Percentiles rank a stretch among this genome's conserved stretches.
Conservation (phyloP, 371 early-diverging fungal species). For the Mucor indicus region DNA sequence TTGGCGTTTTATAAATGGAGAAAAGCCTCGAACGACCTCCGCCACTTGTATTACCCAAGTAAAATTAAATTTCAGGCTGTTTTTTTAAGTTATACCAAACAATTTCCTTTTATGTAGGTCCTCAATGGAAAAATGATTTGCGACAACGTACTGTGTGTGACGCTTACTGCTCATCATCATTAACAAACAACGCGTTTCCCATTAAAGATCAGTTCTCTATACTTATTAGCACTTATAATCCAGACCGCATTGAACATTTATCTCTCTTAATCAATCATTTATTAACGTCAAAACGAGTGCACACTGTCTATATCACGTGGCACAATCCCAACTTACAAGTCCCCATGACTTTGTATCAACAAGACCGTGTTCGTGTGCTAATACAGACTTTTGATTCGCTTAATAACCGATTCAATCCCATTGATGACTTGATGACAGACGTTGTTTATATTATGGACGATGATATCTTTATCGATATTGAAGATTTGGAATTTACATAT, state of each 20-base stretch:
- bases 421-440: constrained; percentile 24
- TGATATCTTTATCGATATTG: constrained; percentile 32
- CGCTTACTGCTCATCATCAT: neutral
- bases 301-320: constrained; percentile 49
- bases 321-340: constrained; percentile 39
- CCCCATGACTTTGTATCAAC: constrained; percentile 16
- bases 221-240: constrained; percentile 46
- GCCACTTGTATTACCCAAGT: constrained; percentile 4
- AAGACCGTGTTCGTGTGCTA: constrained; percentile 24
- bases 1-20: constrained; percentile 34
- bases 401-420: constrained; percentile 46
- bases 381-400: constrained; percentile 39
- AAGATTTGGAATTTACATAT: constrained; percentile 35
- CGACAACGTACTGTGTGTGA: constrained; percentile 17
- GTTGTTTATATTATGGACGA: constrained; percentile 47
- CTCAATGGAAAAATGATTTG: constrained; percentile 11
- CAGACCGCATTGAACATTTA: constrained; percentile 42
- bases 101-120: neutral
- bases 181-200: constrained; percentile 4
- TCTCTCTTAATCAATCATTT: constrained; percentile 33
- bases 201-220: constrained; percentile 40
- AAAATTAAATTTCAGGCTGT: neutral
- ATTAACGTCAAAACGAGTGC: constrained; percentile 20
- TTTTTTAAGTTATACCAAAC: too few relatives aligned
- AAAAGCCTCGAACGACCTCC: constrained; percentile 10